A percentile compares a stretch with the other conserved stretches of the same genome.
Conservation (phyloP, 495 filamentous ascomycete genomes). For the Penicillium cinerascens region DNA sequence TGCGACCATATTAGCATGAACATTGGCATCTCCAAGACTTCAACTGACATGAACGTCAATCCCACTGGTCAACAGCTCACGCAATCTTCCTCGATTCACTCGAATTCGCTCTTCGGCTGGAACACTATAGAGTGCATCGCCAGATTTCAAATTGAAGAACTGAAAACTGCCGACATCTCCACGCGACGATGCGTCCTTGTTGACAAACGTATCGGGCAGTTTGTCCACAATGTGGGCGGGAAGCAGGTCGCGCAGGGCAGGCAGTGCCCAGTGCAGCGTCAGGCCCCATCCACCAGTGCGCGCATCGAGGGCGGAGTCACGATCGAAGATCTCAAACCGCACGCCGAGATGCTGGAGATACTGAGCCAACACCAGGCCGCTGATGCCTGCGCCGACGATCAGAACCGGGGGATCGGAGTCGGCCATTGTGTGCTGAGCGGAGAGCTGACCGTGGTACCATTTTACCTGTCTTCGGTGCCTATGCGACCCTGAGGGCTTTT, state of each 20-base stretch:
- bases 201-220: constrained; percentile 50
- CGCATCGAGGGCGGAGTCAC: constrained; percentile 40
- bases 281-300: constrained; percentile 56
- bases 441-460: neutral
- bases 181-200: constrained; percentile 36
- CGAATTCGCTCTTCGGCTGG: constrained; percentile 49
- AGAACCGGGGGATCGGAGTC: constrained; percentile 34
- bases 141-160: constrained; percentile 52
- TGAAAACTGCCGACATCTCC: constrained; percentile 51
- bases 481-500: neutral
- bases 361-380: constrained; percentile 58
- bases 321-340: constrained; percentile 53
- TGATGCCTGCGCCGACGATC: constrained; percentile 59
- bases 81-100: constrained; percentile 46
- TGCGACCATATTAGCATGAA: constrained; percentile 2
- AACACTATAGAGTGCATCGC: constrained; percentile 41
- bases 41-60: constrained; percentile 41
- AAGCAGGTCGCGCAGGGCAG: constrained; percentile 46
- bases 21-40: neutral
- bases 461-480: neutral
- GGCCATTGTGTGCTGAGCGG: constrained; percentile 9
- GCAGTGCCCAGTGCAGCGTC: constrained; percentile 56
- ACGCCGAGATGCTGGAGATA: constrained; percentile 45
- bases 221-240: constrained; percentile 44
- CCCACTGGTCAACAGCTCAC: constrained; percentile 44